A percentile compares a stretch with the other conserved stretches of the same genome.
Conservation (phyloP, 441 rosid genomes). For the Jatropha podagrica region DNA sequence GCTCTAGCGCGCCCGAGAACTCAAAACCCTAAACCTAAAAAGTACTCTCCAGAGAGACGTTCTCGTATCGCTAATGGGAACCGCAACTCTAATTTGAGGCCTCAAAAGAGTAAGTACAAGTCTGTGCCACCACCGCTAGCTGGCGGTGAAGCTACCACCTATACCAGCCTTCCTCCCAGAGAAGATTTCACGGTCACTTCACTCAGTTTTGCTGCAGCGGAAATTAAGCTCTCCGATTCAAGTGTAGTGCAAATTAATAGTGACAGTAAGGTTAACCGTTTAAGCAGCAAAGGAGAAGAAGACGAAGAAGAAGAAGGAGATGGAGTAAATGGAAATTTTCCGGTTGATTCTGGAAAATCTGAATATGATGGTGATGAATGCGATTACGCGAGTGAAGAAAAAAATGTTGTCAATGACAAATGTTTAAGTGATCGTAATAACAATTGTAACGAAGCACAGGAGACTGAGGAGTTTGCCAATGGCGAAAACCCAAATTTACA, state of each 20-base stretch:
- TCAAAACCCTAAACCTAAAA: slow-evolving; percentile 34
- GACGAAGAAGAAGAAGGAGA: slow-evolving; percentile 34
- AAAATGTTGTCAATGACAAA: slow-evolving; percentile 15
- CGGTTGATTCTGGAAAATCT: slow-evolving; percentile 26
- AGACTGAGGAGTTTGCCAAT: slow-evolving; percentile 29
- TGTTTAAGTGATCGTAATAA: not conserved
- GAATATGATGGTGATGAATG: slow-evolving; percentile 29
- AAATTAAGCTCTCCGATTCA: slow-evolving; percentile 60
- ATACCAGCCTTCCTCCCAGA: slow-evolving; percentile 77
- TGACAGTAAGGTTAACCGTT: slow-evolving; percentile 13
- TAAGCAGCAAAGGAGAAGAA: slow-evolving; percentile 27
- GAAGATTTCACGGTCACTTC: slow-evolving; percentile 50
- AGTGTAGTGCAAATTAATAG: slow-evolving; percentile 32
- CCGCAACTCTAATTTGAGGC: slow-evolving; percentile 37
- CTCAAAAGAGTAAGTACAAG: slow-evolving; percentile 30
- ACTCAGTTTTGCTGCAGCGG: slow-evolving; percentile 20
- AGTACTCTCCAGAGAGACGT: slow-evolving; percentile 14
- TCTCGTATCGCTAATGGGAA: slow-evolving; percentile 32
- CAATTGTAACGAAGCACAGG: slow-evolving; percentile 27
- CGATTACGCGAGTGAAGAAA: slow-evolving; percentile 34
- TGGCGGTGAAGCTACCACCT: slow-evolving; percentile 74
- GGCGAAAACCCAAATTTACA: slow-evolving; percentile 17
- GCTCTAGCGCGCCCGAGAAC: slow-evolving; percentile 50
- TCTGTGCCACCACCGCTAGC: slow-evolving; percentile 34
- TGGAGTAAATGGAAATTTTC: slow-evolving; percentile 16